Conservation (phyloP, 2,329 filamentous ascomycete species). For the Remersonia thermophila region DNA sequence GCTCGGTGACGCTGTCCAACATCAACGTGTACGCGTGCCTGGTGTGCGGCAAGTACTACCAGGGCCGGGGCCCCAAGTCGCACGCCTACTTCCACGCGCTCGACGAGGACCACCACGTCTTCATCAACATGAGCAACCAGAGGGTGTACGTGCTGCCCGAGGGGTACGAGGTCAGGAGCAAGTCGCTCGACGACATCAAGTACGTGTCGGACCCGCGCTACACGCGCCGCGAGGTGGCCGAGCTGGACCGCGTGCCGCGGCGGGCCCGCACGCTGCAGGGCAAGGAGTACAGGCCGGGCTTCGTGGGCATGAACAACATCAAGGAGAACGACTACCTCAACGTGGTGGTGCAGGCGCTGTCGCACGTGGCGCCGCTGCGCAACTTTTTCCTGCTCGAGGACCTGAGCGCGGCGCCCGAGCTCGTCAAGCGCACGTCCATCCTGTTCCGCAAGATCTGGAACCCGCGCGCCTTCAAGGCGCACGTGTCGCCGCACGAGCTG, state of each 20-base stretch:
- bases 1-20: constrained; percentile 88
- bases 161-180: constrained; percentile 91
- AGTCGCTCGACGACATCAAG: constrained; percentile 94
- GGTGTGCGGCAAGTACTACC: constrained; percentile 95
- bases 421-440: constrained; percentile 78
- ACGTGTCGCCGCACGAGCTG: constrained; percentile 94
- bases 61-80: constrained; percentile 84
- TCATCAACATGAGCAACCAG: constrained; percentile 92
- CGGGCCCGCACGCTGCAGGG: constrained; percentile 66
- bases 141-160: constrained; percentile 88
- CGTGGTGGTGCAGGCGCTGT: constrained; percentile 80
- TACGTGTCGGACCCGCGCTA: constrained; percentile 90
- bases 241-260: constrained; percentile 56
- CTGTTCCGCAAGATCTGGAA: constrained; percentile 98
- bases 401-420: constrained; percentile 55
- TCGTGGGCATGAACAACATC: constrained; percentile 99
- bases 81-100: constrained; percentile 96
- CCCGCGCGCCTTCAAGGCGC: constrained; percentile 84
- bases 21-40: constrained; percentile 98
- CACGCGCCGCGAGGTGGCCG: constrained; percentile 64
- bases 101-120: constrained; percentile 92
- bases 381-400: constrained; percentile 88
- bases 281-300: constrained; percentile 82
- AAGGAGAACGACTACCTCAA: constrained; percentile 99
- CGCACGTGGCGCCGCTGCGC: constrained; percentile 77